These are phyloP conservation scores for Jamesozyma hellenica DNA, from an alignment of 805 yeast genomes.

Conservation along the genomic window DNA sequence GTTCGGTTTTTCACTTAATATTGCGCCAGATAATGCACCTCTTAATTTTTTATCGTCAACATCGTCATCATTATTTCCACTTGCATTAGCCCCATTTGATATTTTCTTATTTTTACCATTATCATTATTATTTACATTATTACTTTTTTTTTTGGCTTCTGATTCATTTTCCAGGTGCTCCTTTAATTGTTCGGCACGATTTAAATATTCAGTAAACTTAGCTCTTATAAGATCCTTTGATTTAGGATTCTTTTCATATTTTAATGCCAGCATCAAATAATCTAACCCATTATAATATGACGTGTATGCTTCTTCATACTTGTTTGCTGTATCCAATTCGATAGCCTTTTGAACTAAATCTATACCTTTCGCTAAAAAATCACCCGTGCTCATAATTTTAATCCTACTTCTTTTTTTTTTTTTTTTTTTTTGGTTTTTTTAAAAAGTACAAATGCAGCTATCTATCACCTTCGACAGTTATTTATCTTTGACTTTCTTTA, in stretches of 20 bases:
- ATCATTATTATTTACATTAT: slow-evolving; percentile 30
- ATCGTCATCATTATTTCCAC: slow-evolving; percentile 44
- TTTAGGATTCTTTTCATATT: slow-evolving; percentile 84
- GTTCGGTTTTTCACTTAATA: slow-evolving; percentile 83
- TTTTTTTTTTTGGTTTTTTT: no score
- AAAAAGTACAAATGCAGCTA: no score
- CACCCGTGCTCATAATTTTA: slow-evolving; percentile 41
- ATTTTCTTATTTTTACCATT: slow-evolving; percentile 37
- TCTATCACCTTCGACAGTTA: no score
- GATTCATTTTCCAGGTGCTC: slow-evolving; percentile 67
- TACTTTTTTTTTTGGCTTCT: slow-evolving; percentile 28
- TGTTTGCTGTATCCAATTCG: slow-evolving; percentile 82
- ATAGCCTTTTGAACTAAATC: slow-evolving; percentile 90
- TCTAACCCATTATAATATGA: slow-evolving; percentile 88
- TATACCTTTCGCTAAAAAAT: slow-evolving; percentile 88
- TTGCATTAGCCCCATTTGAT: slow-evolving; percentile 29
- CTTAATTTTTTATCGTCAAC: slow-evolving; percentile 81
- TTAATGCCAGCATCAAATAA: slow-evolving; percentile 88
- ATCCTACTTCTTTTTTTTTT: no score
- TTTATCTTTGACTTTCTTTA: no score
- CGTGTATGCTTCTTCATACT: slow-evolving; percentile 89
- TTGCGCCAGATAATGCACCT: slow-evolving; percentile 86
- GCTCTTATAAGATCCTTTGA: slow-evolving; percentile 82
- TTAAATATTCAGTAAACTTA: slow-evolving; percentile 81
- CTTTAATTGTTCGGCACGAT: slow-evolving; percentile 89